Evolutionary conservation across 1,284 basidiomycete species (phyloP).

Genomic region (Cutaneotrichosporon sp.): DNA sequence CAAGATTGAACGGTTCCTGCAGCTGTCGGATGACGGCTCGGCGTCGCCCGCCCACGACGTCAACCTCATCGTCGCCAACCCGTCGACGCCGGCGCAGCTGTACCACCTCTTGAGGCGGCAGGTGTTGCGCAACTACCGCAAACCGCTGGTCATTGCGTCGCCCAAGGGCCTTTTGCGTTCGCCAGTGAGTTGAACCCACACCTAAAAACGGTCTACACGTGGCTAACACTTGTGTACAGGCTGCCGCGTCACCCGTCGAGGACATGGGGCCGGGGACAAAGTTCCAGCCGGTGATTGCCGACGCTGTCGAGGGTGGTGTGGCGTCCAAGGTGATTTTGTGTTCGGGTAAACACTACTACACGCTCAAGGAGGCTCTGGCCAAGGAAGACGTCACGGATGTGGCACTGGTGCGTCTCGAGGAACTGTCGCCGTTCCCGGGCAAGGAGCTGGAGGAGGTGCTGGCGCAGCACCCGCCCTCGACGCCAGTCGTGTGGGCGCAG

Average conservation of each 20-base stretch:
- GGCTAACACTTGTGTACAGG: constrained; percentile 49
- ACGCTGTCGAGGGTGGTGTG: constrained; percentile 30
- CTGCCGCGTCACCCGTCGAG: constrained; percentile 62
- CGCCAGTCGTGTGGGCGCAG: constrained; percentile 63
- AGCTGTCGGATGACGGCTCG: constrained; percentile 48
- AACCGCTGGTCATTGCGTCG: constrained; percentile 72
- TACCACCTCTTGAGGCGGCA: constrained; percentile 83
- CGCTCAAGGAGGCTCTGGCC: constrained; percentile 64
- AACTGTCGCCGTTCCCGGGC: constrained; percentile 80
- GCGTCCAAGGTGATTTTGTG: constrained; percentile 48
- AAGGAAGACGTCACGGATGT: constrained; percentile 51
- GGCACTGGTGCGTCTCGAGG: constrained; percentile 72
- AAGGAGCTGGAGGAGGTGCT: constrained; percentile 53
- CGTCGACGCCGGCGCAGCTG: constrained; percentile 80
- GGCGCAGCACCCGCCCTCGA: constrained; percentile 48
- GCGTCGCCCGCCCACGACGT: constrained; percentile 49
- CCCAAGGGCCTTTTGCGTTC: constrained; percentile 76
- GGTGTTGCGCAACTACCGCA: constrained; percentile 73
- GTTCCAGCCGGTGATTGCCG: constrained; percentile 68
- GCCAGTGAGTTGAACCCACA: constrained; percentile 55
- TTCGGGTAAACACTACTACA: constrained; percentile 81
- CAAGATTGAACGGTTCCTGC: constrained; percentile 77
- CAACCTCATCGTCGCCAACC: constrained; percentile 78
- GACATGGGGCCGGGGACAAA: constrained; percentile 61
- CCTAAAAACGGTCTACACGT: not conserved